These are phyloP conservation scores for Limnomonas spitsbergensis DNA, from an alignment of 139 green algal species.

Conservation along the genomic window DNA sequence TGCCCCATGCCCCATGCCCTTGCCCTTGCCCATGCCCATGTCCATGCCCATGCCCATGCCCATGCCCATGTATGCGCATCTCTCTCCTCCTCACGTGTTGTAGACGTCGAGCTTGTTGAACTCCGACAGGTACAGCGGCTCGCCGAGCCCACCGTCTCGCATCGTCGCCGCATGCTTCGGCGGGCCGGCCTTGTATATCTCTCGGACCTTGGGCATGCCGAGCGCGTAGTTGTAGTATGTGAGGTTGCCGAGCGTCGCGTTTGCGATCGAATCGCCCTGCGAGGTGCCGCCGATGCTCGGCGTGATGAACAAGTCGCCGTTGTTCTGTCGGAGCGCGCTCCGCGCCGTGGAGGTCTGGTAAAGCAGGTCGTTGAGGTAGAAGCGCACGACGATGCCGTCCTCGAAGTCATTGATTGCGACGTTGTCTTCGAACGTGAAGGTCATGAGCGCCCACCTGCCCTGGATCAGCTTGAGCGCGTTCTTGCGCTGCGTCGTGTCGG, in stretches of 20 bases:
- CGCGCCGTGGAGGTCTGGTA: background rate
- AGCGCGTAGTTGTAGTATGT: constrained; percentile 14
- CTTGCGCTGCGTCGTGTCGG: background rate
- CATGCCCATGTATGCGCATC: too few relatives aligned
- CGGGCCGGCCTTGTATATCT: constrained; percentile 2
- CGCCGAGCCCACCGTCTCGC: background rate
- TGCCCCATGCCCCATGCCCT: too few relatives aligned
- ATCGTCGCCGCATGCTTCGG: background rate
- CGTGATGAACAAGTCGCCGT: constrained; percentile 11
- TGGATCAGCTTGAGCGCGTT: constrained; percentile 21
- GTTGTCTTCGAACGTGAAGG: constrained; percentile 27
- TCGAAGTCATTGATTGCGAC: constrained; percentile 24
- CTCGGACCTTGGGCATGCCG: background rate
- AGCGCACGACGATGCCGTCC: constrained; percentile 13
- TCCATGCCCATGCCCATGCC: too few relatives aligned
- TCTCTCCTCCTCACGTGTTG: constrained; percentile 12
- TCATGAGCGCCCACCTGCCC: constrained; percentile 14
- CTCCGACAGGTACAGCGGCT: constrained; percentile 10
- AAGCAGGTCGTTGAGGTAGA: constrained; percentile 23
- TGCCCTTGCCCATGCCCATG: too few relatives aligned
- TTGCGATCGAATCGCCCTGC: background rate
- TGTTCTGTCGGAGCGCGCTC: constrained; percentile 4
- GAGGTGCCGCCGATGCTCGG: background rate
- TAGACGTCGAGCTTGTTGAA: constrained; percentile 18
- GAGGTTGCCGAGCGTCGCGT: background rate